Evolutionary conservation across 306 rosid species (phyloP).

Genomic region (Arachis hypogaea): DNA sequence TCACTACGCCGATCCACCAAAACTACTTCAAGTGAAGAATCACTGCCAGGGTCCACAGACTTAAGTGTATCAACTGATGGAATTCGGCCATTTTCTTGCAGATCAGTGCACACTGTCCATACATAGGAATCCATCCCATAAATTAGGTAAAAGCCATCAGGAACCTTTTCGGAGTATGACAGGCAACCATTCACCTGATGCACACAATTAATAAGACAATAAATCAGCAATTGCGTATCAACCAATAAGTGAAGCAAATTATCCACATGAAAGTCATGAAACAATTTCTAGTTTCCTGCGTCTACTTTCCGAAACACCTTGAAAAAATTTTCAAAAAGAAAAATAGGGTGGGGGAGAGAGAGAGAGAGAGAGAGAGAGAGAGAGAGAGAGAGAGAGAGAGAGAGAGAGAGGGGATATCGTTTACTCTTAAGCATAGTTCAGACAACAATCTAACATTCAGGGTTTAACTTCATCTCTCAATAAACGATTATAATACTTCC

Average conservation of each 20-base stretch:
- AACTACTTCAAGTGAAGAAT: slow-evolving; percentile 82
- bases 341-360: neutral
- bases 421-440: slow-evolving; percentile 16
- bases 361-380: neutral
- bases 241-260: slow-evolving; percentile 22
- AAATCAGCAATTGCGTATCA: slow-evolving; percentile 37
- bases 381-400: neutral
- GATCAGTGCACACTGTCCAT: slow-evolving; percentile 89
- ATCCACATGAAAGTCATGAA: slow-evolving; percentile 31
- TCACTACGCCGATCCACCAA: slow-evolving; percentile 80
- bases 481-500: slow-evolving; percentile 18
- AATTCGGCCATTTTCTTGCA: slow-evolving; percentile 85
- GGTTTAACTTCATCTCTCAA: slow-evolving; percentile 20
- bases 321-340: neutral
- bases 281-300: slow-evolving; percentile 25
- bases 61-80: slow-evolving; percentile 82
- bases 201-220: slow-evolving; percentile 44
- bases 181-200: slow-evolving; percentile 95
- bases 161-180: slow-evolving; percentile 83
- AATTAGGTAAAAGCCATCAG: slow-evolving; percentile 91
- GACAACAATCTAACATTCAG: slow-evolving; percentile 20
- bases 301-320: neutral
- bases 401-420: no score
- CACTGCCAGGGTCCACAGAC: slow-evolving; percentile 64
- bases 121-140: slow-evolving; percentile 91